These are phyloP conservation scores for Pseudogymnoascus sp. DNA, from an alignment of 2,329 filamentous ascomycete genomes.

Conservation along the genomic window DNA sequence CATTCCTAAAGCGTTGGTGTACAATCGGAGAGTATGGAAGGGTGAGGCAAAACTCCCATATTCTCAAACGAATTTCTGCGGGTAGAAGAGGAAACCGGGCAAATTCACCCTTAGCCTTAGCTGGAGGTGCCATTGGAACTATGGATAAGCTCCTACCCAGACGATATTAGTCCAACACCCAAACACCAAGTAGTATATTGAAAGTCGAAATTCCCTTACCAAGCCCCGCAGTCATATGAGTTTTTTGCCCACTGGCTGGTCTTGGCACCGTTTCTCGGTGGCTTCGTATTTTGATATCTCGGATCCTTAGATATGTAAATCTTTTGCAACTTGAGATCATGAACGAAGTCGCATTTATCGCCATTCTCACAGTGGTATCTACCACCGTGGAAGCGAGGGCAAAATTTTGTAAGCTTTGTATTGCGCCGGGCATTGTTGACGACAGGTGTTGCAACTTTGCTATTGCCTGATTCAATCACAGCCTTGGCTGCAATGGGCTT, in stretches of 20 bases:
- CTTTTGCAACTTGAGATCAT: not conserved
- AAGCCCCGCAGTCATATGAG: conserved; percentile 9
- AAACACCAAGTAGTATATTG: not conserved
- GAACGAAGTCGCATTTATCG: not conserved
- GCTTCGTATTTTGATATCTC: not conserved
- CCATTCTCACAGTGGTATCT: conserved; percentile 4
- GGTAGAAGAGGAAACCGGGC: conserved; percentile 10
- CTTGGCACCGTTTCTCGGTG: not conserved
- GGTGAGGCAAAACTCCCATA: conserved; percentile 10
- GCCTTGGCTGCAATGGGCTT: not conserved
- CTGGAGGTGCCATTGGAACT: conserved; percentile 1
- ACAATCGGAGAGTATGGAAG: conserved; percentile 25
- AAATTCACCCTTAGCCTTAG: conserved; percentile 1
- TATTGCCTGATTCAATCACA: not conserved
- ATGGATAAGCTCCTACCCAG: not conserved
- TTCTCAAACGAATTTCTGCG: conserved; percentile 11
- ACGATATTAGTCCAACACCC: conserved; percentile 4
- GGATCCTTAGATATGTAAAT: not conserved
- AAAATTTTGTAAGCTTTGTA: not conserved
- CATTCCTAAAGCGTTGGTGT: conserved; percentile 27
- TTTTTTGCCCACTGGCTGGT: conserved; percentile 4
- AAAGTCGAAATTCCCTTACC: conserved; percentile 3
- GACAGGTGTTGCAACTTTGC: not conserved
- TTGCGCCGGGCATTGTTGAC: not conserved
- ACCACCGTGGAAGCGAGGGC: not conserved